Base-by-base conservation (phyloP, 2,329 filamentous ascomycete species). In the Bimuria novae-zelandiae region DNA sequence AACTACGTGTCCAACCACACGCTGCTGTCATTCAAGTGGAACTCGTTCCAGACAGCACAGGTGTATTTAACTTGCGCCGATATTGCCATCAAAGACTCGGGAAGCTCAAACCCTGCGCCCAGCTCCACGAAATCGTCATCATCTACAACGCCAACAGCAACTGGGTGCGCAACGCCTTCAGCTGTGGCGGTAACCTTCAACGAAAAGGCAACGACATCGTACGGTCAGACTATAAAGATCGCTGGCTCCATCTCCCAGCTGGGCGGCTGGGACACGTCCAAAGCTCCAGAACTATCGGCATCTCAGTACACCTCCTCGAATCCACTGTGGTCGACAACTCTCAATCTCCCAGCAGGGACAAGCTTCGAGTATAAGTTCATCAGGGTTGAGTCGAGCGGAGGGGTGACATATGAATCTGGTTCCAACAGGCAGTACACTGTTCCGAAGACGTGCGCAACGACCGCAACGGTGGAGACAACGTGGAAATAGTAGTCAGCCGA, bases 141-240 rank as follows among this genome's bases (percentile, higher is more conserved):
- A 12, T 30, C 46, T 5, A 37, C 60, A 1, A 58, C 51, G 1
- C 54, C 66, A 0, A 59, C 58, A 0, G 46, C 60, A 22, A 49
- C 51, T 23, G 44, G 61, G 16, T 70, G 67, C 14, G 58, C 68
- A 16, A 66, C 65, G 1, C 59, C 62, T 70, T 39, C 68, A 1
- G 63, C 54, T 1, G 64, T 70, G 17, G 56, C 64, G 7, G 73
- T 82, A 5, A 71, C 71, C 3, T 81, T 82, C 67, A 70, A 75
- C 44, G 75, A 79, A 7, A 78, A 78, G 54, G 78, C 76, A 1
- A 72, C 70, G 0, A 82, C 79, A 0, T 75, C 76, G 44, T 77
- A 70, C 47, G 80, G 80, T 7, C 78, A 82, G 65, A 80, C 78
- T 23, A 56, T 82, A 21, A 78, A 77, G 48, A 62, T 82, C 4